Evolutionary conservation across 495 filamentous ascomycete species (phyloP), one percentile per base, ranked within the genome.

Genomic region (Neurospora sp.): DNA sequence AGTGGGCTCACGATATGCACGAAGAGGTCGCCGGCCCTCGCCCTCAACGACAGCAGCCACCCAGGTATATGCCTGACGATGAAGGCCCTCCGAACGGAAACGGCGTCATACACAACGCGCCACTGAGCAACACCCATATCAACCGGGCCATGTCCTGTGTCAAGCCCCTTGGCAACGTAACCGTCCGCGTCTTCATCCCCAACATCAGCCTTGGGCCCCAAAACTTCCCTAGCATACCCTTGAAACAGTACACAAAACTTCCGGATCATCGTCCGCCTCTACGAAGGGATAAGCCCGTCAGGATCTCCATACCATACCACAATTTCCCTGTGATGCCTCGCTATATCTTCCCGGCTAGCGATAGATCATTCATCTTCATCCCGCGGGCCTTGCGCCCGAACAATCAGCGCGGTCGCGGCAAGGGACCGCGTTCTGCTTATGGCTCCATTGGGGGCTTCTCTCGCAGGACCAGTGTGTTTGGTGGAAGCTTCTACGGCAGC

Each of bases 351-450:
- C 96, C 96, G 8, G 89, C 92, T 12, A 86, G 86, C 69, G 94
- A 97, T 72, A 88, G 96, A 72, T 98, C 96, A 0, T 99, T 99
- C 79, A 96, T 98, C 76, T 99, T 99, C 82, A 99, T 99, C 72
- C 96, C 96, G 20, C 88, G 96, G 77, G 95, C 96, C 18, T 87
- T 96, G 81, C 88, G 96, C 76, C 96, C 96, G 48, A 97, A 96
- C 80, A 93, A 96, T 78, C 92, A 96, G 83, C 89, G 90, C 20
- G 90, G 90, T 73, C 86, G 91, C 42, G 90, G 93, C 41, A 89
- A 92, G 76, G 79, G 75, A 6, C 90, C 91, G 39, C 88, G 91
- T 70, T 91, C 92, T 74, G 84, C 84, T 27, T 79, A 90, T 77
- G 83, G 87, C 76, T 86, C 92, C 82, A 80, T 92, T 78, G 91